A percentile compares a stretch with the other conserved stretches of the same genome.
Conservation (phyloP, 2,329 filamentous ascomycete species). For the Lachnellula hyalina region DNA sequence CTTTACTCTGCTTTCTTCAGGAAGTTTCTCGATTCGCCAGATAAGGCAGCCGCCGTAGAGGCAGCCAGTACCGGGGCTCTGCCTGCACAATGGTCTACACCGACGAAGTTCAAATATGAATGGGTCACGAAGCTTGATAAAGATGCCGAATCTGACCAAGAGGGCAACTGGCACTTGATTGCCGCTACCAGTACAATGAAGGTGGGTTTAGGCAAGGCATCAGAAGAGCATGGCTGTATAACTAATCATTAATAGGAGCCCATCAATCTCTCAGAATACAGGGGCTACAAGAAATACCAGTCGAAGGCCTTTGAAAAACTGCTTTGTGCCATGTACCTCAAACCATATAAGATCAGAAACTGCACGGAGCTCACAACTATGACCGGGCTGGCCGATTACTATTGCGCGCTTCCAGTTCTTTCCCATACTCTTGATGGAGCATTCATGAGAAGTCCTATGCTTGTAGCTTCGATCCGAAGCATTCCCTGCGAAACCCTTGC, state of each 20-base stretch:
- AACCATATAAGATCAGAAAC: not conserved
- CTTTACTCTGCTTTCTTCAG: slow-evolving; percentile 3
- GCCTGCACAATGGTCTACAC: not conserved
- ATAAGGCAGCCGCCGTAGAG: not conserved
- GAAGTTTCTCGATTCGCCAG: slow-evolving; percentile 1
- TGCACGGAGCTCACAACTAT: not conserved
- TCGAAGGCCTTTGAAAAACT: not conserved
- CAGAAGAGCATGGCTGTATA: not conserved
- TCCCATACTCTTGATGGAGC: slow-evolving; percentile 2
- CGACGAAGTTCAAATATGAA: slow-evolving; percentile 2
- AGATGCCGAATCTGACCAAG: slow-evolving; percentile 1
- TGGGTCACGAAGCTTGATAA: not conserved
- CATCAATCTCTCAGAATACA: not conserved
- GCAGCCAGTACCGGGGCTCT: not conserved
- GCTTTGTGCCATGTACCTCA: not conserved
- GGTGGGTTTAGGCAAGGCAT: not conserved
- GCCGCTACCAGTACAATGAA: not conserved
- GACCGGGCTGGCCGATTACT: not conserved
- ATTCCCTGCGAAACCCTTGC: not conserved
- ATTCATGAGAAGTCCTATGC: not conserved
- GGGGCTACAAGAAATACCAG: not conserved
- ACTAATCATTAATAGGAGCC: not conserved
- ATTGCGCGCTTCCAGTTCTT: slow-evolving; percentile 1
- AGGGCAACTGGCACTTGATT: not conserved
- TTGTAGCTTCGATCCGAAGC: not conserved